phyloP scores from a whole-genome alignment of 2,329 filamentous ascomycete species.

The Fusarium sororula region DNA sequence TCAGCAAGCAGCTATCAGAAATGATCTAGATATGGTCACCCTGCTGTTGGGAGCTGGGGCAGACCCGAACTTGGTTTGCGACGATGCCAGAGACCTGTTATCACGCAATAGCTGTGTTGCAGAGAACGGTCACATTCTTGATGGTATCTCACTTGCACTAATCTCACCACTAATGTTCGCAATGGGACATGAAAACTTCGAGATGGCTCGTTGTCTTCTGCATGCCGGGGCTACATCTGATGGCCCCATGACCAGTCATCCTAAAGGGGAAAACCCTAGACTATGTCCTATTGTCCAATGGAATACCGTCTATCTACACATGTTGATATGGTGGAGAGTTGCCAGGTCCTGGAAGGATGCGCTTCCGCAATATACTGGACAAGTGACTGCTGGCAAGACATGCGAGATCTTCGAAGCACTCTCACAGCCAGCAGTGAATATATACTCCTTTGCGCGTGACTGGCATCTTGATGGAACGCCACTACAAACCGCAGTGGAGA shows the following conservation, averaged over 20 bases:
- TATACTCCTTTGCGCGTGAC: neutral
- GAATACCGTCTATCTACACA: neutral
- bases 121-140: neutral
- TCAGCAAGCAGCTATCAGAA: neutral
- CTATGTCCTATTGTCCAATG: neutral
- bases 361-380: neutral
- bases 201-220: neutral
- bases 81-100: neutral
- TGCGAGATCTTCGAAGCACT: neutral
- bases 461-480: neutral
- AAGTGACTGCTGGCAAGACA: neutral
- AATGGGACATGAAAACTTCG: neutral
- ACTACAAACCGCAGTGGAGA: neutral
- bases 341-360: neutral
- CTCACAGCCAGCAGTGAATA: neutral
- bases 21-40: neutral
- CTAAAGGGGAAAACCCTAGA: neutral
- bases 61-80: neutral
- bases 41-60: neutral
- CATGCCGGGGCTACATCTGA: neutral
- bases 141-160: neutral
- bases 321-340: neutral
- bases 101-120: neutral
- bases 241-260: neutral
- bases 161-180: neutral